Conservation (phyloP, 768 basidiomycete species). For the Hygrocybe coccinea region DNA sequence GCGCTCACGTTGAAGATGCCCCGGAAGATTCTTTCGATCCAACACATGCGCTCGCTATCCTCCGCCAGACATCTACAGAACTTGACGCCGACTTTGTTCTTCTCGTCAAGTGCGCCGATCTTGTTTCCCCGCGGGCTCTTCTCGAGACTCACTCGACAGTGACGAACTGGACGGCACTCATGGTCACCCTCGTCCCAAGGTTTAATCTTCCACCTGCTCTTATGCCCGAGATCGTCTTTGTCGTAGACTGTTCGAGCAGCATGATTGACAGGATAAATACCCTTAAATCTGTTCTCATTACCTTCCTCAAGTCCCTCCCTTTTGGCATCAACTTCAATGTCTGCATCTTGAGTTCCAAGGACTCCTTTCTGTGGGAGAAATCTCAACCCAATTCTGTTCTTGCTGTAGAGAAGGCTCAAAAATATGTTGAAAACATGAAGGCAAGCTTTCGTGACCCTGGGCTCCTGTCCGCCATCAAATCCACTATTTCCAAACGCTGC, state of each 20-base stretch:
- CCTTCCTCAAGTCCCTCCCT: not conserved
- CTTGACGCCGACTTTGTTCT: constrained; percentile 3
- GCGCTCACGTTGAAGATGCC: constrained; percentile 1
- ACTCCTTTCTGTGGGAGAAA: constrained; percentile 1
- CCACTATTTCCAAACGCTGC: not conserved
- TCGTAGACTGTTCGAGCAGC: not conserved
- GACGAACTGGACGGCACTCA: not conserved
- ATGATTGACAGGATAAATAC: not conserved
- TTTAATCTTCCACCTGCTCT: not conserved
- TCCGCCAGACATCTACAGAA: not conserved
- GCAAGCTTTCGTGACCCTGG: not conserved
- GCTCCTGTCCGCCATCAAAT: not conserved
- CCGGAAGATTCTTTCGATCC: constrained; percentile 2
- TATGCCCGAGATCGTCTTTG: constrained; percentile 4
- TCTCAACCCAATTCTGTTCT: not conserved
- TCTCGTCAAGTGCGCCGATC: constrained; percentile 4
- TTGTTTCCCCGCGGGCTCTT: not conserved
- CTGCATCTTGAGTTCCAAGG: not conserved
- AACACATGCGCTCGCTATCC: not conserved
- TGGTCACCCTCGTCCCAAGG: constrained; percentile 6
- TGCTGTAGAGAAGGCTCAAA: not conserved
- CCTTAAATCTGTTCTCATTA: not conserved
- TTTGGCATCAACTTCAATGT: constrained; percentile 5
- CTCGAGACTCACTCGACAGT: constrained; percentile 3
- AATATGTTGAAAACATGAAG: not conserved